These are phyloP conservation scores for Yarrowia hollandica DNA, from an alignment of 805 yeast genomes.

Conservation along the genomic window DNA sequence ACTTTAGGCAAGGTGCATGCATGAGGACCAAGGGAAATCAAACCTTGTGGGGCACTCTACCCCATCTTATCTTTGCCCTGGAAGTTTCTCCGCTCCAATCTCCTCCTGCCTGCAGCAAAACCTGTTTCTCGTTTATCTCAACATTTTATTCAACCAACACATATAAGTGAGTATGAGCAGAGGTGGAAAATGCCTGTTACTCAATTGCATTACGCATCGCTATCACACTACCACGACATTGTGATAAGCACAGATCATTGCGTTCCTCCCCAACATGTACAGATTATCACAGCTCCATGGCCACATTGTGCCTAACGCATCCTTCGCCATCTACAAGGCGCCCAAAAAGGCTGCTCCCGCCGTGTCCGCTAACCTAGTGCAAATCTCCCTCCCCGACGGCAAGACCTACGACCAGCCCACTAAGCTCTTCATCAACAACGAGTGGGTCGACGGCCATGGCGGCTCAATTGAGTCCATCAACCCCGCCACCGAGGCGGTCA, in stretches of 20 bases:
- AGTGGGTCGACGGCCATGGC: conserved; percentile 62
- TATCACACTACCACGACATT: too few species aligned
- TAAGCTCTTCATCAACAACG: conserved; percentile 78
- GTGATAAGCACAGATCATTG: too few species aligned
- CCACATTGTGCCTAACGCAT: not conserved
- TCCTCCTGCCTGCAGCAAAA: not conserved
- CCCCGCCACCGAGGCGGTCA: conserved; percentile 74
- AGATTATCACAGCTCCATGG: conserved; percentile 7
- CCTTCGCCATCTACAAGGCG: conserved; percentile 20
- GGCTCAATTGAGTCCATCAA: conserved; percentile 60
- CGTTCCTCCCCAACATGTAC: not conserved
- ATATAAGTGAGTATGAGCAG: conserved; percentile 9
- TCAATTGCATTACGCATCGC: too few species aligned
- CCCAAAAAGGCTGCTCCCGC: conserved; percentile 17
- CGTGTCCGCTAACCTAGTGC: conserved; percentile 20
- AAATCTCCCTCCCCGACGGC: conserved; percentile 61
- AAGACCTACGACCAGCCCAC: conserved; percentile 72
- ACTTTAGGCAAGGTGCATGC: not conserved
- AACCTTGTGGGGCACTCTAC: not conserved
- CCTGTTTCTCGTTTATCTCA: too few species aligned
- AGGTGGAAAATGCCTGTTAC: not conserved
- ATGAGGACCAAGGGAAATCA: not conserved
- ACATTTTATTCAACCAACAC: too few species aligned
- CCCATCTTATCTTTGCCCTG: conserved; percentile 24
- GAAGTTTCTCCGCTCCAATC: conserved; percentile 24